Evolutionary conservation across 768 basidiomycete genomes (phyloP), one percentile per base, ranked within the genome.

Genomic region (Tulasnella sp.): DNA sequence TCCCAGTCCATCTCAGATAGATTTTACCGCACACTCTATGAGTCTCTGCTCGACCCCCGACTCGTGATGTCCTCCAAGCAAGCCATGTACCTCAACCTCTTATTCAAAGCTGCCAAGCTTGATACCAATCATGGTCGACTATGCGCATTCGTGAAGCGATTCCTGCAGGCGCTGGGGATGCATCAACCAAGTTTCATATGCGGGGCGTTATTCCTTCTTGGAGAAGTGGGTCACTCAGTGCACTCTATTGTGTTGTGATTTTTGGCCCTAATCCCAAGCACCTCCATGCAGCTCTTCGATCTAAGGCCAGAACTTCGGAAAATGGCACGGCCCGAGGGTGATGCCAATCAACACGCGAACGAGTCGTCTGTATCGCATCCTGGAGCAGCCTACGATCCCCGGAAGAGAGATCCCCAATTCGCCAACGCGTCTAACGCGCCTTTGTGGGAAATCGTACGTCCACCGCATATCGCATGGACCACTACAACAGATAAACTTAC

Each of bases 41-140:
- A 84, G n/a, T 92, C 91, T 2, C 74, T 99, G 3, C 81, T 86
- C 51, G 95, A 99, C 66, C 73, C 76, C 1, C 83, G 95, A 13
- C 78, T 99, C 1, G 77, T 84, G 2, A 76, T 78, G 1, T 91
- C 91, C 4, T 86, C 85, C 1, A 98, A 98, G 68, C 93, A 98
- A 69, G 92, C 93, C 4, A 88, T 98, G 84, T 98, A 95, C 70
- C 79, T 99, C 58, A 98, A 97, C 68, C 72, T 99, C 17, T 70
- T 97, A 19, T 94, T 94, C 80, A 93, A 89, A 66, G 85, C 88
- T 1, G 72, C 96, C 64, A 95, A 94, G 71, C 77, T 77, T 2
- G 85, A 85, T 64, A 66, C 66, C 30, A 77, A 79, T 58, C 60
- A 70, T 0, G 80, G 80, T 49, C 78, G 95, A 8, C 78, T 86